Percentiles rank a stretch among this genome's conserved stretches.
Conservation (phyloP, 768 basidiomycete genomes). For the Ramaria rubella region DNA sequence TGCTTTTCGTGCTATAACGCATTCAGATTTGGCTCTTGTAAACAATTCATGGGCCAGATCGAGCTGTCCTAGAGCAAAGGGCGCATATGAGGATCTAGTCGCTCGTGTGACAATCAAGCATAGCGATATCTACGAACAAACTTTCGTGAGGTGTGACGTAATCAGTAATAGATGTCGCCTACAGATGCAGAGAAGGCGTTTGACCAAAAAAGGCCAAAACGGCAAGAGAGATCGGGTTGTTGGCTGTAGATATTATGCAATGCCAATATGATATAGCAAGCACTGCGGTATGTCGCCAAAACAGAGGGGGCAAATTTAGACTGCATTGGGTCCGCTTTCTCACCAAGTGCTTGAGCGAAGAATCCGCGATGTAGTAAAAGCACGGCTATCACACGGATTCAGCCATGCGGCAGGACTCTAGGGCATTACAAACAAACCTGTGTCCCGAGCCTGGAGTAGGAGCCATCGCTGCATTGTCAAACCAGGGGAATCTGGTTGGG, state of each 20-base stretch:
- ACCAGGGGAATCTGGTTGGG: conserved; percentile 1
- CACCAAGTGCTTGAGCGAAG: conserved; percentile 60
- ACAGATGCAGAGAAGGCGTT: conserved; percentile 12
- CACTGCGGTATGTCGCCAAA: conserved; percentile 45
- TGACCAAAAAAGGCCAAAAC: conserved; percentile 11
- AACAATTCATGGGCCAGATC: conserved; percentile 54
- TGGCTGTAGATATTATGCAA: conserved; percentile 7
- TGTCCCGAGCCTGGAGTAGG: background rate
- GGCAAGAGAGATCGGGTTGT: conserved; percentile 2
- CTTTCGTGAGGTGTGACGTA: background rate
- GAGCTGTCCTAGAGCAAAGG: conserved; percentile 54
- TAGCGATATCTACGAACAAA: conserved; percentile 44
- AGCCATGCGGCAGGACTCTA: background rate
- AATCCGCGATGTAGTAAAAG: conserved; percentile 53
- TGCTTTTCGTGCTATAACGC: conserved; percentile 49
- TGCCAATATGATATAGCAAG: conserved; percentile 8
- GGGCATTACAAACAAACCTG: background rate
- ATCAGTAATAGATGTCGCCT: background rate
- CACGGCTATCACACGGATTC: background rate
- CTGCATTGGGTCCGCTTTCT: conserved; percentile 46
- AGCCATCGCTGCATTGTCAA: conserved; percentile 9
- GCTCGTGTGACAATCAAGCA: conserved; percentile 59
- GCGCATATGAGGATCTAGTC: conserved; percentile 50
- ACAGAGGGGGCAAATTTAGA: conserved; percentile 65
- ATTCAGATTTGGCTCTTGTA: conserved; percentile 47